A percentile compares a stretch with the other conserved stretches of the same genome.
These are phyloP conservation scores for Vitis rupestris DNA, from an alignment of 164 flowering plant species.

Conservation along the genomic window DNA sequence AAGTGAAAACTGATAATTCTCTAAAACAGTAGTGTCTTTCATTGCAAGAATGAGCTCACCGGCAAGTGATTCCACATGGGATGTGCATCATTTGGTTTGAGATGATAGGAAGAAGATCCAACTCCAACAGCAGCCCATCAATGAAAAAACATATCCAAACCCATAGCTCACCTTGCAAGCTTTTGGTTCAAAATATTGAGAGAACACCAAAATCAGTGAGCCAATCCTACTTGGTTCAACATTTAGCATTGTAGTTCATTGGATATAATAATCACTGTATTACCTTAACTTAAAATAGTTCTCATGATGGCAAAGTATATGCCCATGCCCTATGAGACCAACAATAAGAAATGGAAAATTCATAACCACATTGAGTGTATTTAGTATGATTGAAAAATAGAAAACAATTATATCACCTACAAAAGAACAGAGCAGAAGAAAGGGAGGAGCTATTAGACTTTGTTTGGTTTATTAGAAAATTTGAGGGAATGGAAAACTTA, in stretches of 20 bases:
- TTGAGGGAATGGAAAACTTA: no score
- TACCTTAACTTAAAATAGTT: conserved; percentile 81
- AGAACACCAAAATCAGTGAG: neutral
- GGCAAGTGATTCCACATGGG: conserved; percentile 98
- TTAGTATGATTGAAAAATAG: conserved; percentile 79
- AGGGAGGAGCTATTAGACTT: neutral
- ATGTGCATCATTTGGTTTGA: conserved; percentile 79
- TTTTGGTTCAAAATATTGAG: conserved; percentile 16
- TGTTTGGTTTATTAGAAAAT: neutral
- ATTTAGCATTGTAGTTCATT: no score
- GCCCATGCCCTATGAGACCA: conserved; percentile 59
- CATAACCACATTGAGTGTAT: conserved; percentile 76
- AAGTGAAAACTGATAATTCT: neutral
- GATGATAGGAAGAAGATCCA: conserved; percentile 95
- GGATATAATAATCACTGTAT: neutral
- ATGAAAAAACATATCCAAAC: conserved; percentile 83
- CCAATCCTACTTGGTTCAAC: neutral
- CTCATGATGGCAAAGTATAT: conserved; percentile 59
- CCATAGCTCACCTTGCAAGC: conserved; percentile 81
- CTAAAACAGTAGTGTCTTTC: neutral
- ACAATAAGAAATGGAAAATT: conserved; percentile 84
- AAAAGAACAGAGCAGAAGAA: neutral
- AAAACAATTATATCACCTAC: conserved; percentile 10
- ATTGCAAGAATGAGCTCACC: conserved; percentile 35
- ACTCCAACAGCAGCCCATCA: conserved; percentile 87